Conservation (phyloP, 2,329 filamentous ascomycete species). For the Xylaria polymorpha region DNA sequence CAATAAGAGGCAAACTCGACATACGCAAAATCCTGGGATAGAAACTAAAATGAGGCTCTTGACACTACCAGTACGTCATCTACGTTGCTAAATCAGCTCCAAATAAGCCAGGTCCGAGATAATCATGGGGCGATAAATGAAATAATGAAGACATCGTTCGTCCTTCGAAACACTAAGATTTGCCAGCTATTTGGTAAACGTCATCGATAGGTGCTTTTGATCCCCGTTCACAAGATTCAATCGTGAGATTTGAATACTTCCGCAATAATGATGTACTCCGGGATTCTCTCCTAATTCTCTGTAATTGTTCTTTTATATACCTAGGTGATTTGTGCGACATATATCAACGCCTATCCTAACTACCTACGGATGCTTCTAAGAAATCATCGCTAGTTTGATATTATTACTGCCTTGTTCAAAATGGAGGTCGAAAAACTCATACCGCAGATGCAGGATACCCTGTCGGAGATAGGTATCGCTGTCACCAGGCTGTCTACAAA, state of each 20-base stretch:
- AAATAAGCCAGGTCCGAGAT: not conserved
- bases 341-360: not conserved
- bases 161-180: not conserved
- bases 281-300: not conserved
- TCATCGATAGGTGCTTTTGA: not conserved
- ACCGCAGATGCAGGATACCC: constrained; percentile 57
- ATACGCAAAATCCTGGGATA: not conserved
- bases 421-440: constrained; percentile 55
- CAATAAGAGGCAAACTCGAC: not conserved
- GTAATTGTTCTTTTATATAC: not conserved
- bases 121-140: not conserved
- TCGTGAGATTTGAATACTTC: not conserved
- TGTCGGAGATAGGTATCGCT: constrained; percentile 55
- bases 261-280: not conserved
- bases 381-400: not conserved
- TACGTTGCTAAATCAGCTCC: not conserved
- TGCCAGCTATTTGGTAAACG: not conserved
- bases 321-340: too few species aligned
- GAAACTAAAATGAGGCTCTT: not conserved
- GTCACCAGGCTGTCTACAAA: constrained; percentile 51
- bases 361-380: not conserved
- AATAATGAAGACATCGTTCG: not conserved
- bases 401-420: constrained; percentile 15
- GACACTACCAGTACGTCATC: not conserved
- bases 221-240: not conserved